Percentiles rank a stretch among this genome's conserved stretches.
Evolutionary conservation across 139 green algal genomes (phyloP).

Genomic region (Trebouxia sp.): DNA sequence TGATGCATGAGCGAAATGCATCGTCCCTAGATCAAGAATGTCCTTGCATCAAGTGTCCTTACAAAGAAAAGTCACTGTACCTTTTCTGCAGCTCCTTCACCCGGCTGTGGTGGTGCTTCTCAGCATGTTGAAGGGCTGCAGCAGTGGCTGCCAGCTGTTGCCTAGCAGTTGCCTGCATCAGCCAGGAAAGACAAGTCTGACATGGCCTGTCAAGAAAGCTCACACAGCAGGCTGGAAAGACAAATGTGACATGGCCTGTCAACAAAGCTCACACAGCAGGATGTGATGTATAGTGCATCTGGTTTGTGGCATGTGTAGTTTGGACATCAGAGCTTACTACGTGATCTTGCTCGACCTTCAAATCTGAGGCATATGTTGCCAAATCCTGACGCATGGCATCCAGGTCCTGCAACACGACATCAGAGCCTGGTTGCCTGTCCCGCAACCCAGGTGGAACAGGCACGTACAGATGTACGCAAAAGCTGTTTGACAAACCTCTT

Average conservation of each 20-base stretch:
- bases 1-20: no score
- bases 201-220: neutral
- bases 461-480: no score
- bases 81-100: slow-evolving; percentile 41
- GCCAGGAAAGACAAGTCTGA: neutral
- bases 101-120: slow-evolving; percentile 32
- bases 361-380: slow-evolving; percentile 11
- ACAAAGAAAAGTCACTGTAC: neutral
- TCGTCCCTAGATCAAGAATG: no score
- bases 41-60: no score
- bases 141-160: slow-evolving; percentile 39
- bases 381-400: slow-evolving; percentile 22
- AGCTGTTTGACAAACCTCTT: neutral
- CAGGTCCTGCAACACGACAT: neutral
- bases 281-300: neutral
- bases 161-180: slow-evolving; percentile 17
- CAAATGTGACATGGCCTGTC: neutral
- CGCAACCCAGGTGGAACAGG: no score
- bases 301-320: slow-evolving; percentile 7
- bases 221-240: neutral
- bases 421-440: no score
- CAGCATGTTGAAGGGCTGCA: slow-evolving; percentile 23
- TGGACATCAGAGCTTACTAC: neutral
- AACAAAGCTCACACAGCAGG: neutral
- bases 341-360: slow-evolving; percentile 38